Evolutionary conservation across 1,284 basidiomycete genomes (phyloP), one percentile per base, ranked within the genome.

Genomic region (Papiliotrema flavescens): DNA sequence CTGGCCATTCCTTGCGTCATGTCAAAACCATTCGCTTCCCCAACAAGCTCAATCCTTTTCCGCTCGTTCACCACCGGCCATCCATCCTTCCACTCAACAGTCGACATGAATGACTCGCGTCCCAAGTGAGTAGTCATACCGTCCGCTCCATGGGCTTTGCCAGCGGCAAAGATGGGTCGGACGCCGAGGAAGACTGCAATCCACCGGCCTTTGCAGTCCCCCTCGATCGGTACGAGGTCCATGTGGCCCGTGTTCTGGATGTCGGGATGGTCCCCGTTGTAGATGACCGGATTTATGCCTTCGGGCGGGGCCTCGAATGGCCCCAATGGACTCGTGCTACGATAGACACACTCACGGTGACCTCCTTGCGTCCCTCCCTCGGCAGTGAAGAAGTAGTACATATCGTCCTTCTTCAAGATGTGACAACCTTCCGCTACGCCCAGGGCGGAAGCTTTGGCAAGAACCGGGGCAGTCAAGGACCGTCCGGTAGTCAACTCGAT

Each of bases 301-400:
- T 40, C 48, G 3, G 43, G 19, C 40, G 34, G 28, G n/a, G 36
- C 43, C 23, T 57, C 54, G 51, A 46, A 56, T 28, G 51, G 53
- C 22, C 57, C 40, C 20, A n/a, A 13, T 7, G 35, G 43, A 22
- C 9, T 13, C 46, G 11, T 40, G 22, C 36, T 14, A 8, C 52
- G 45, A 22, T 11, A 48, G 9, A 54, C 34, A 4, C 52, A 48
- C 24, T 48, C 46, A 5, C 14, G 41, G 24, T 54, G 52, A 13
- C 20, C 32, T 1, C 37, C 47, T 42, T 64, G 57, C 14, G 68
- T 71, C 0, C 69, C 69, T 0, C 67, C 69, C 34, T 71, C 69
- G 2, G 69, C 69, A 0, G 59, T 60, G 45, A 65, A 42, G 23
- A 71, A 59, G 59, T 69, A 44, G 45, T 65, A 65, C n/a, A 39